Conservation (phyloP, 352 stramenopile species). For the Globisporangium mamillatum region DNA sequence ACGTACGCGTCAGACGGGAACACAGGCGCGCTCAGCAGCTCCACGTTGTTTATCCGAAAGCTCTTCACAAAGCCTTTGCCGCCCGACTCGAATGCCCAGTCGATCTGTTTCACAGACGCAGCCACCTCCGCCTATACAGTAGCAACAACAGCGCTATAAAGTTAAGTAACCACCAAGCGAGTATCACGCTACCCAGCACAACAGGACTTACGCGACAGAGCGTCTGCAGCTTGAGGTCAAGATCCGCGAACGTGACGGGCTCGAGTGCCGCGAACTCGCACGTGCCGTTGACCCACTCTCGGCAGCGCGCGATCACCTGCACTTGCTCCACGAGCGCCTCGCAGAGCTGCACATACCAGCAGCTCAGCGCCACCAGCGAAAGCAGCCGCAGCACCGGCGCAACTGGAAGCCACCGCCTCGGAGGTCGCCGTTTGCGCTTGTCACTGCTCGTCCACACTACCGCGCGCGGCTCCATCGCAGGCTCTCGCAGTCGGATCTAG, state of each 20-base stretch:
- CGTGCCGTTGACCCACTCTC: constrained; percentile 42
- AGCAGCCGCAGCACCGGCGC: neutral
- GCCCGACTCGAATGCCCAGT: constrained; percentile 49
- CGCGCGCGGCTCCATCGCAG: constrained; percentile 12
- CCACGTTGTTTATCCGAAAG: constrained; percentile 55
- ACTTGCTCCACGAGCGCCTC: constrained; percentile 51
- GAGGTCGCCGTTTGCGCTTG: constrained; percentile 18
- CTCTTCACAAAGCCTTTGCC: constrained; percentile 58
- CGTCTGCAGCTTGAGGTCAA: constrained; percentile 57
- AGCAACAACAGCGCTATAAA: neutral
- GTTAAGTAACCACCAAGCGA: constrained; percentile 4
- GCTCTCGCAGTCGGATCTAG: neutral
- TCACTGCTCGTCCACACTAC: constrained; percentile 20
- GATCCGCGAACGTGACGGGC: constrained; percentile 38
- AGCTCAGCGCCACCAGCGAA: neutral
- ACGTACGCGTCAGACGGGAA: constrained; percentile 64
- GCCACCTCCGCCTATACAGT: constrained; percentile 56
- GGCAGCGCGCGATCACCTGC: constrained; percentile 59
- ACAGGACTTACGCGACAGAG: constrained; percentile 62
- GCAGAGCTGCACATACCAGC: neutral
- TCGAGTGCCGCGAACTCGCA: constrained; percentile 54
- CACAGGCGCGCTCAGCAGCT: constrained; percentile 55
- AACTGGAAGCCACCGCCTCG: neutral
- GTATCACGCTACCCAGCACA: neutral
- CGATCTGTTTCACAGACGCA: constrained; percentile 82